These are phyloP conservation scores for Pulveroboletus sp. DNA, from an alignment of 768 basidiomycete species.

Conservation along the genomic window DNA sequence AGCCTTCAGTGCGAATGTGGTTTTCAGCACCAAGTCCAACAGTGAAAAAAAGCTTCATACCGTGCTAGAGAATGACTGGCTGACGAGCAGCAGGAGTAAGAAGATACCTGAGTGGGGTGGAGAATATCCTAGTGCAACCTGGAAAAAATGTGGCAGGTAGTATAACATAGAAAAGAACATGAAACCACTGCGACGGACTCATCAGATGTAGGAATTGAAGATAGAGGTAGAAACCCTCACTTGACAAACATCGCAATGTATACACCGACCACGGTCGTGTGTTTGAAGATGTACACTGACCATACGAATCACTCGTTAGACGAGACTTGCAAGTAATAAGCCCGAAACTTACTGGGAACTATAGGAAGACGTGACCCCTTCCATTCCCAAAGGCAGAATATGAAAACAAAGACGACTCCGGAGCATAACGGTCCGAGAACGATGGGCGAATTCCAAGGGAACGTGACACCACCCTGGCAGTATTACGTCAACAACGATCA, in stretches of 20 bases:
- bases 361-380: slow-evolving; percentile 66
- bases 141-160: slow-evolving; percentile 74
- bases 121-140: slow-evolving; percentile 60
- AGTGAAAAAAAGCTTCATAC: slow-evolving; percentile 33
- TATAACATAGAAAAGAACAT: slow-evolving; percentile 64
- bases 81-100: slow-evolving; percentile 64
- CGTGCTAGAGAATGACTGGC: slow-evolving; percentile 55
- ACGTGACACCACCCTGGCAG: slow-evolving; percentile 62
- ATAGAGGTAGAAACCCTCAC: slow-evolving; percentile 30
- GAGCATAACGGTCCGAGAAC: slow-evolving; percentile 59
- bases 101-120: slow-evolving; percentile 63
- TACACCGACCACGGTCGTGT: slow-evolving; percentile 61
- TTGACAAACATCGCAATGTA: slow-evolving; percentile 70
- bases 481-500: not conserved
- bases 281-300: slow-evolving; percentile 70
- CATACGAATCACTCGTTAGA: not conserved
- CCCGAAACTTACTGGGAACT: slow-evolving; percentile 52
- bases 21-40: not conserved
- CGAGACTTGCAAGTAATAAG: not conserved
- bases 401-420: slow-evolving; percentile 45
- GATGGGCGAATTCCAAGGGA: slow-evolving; percentile 65
- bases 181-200: slow-evolving; percentile 41
- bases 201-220: slow-evolving; percentile 1
- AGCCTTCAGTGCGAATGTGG: slow-evolving; percentile 36
- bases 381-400: slow-evolving; percentile 75